phyloP scores from a whole-genome alignment of 192 early-diverging fungal species.

The Linnemannia exigua region DNA sequence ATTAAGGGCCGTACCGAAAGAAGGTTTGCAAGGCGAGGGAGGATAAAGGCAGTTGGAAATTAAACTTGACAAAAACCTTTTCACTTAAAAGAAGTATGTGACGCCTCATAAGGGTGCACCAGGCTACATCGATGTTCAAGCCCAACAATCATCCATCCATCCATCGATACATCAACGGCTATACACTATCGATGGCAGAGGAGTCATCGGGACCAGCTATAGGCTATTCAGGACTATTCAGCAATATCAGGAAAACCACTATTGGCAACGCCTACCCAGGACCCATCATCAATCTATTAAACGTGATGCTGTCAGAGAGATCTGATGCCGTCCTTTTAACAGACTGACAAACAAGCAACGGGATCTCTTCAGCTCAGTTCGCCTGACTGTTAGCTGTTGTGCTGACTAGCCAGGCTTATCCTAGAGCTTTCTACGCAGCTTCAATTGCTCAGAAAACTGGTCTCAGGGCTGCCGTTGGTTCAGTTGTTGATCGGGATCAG shows the following conservation, averaged over 20 bases:
- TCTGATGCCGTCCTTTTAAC: neutral
- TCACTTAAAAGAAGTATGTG: conserved; percentile 34
- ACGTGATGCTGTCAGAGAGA: neutral
- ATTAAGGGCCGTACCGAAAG: too few species aligned
- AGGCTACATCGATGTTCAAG: neutral
- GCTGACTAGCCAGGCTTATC: too few species aligned
- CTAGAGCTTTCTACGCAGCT: too few species aligned
- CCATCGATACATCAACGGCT: conserved; percentile 27
- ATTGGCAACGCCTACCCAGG: neutral
- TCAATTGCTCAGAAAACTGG: too few species aligned
- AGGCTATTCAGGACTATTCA: neutral
- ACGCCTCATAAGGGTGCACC: neutral
- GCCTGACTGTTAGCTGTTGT: too few species aligned
- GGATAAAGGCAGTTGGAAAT: neutral
- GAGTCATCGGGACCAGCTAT: neutral
- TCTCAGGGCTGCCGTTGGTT: neutral
- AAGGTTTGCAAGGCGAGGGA: neutral
- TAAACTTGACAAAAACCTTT: conserved; percentile 23
- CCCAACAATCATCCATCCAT: neutral
- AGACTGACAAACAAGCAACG: neutral
- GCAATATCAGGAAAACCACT: neutral
- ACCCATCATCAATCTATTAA: neutral
- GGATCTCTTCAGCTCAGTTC: neutral
- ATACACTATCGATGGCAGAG: neutral
- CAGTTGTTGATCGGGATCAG: neutral